Percentiles rank a stretch among this genome's conserved stretches.
phyloP scores from a whole-genome alignment of 169 alveolate species.

The Eimeria necatrix region DNA sequence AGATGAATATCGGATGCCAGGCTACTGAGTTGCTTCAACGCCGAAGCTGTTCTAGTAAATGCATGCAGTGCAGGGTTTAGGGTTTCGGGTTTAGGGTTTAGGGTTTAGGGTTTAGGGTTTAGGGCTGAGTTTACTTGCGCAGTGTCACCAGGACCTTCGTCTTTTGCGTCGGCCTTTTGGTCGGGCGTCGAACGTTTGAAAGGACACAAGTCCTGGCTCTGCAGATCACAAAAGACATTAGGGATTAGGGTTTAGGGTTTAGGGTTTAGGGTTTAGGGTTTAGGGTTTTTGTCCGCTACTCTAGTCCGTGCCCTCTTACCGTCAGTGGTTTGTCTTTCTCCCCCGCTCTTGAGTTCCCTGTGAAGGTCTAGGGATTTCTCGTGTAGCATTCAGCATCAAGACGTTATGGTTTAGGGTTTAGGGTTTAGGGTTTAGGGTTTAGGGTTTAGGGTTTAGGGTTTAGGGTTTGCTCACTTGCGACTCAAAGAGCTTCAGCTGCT shows the following conservation, averaged over 20 bases:
- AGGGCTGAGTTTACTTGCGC: not conserved
- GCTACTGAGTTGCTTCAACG: not conserved
- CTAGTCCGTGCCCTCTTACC: too few relatives aligned
- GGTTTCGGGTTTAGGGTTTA: conserved; percentile 62
- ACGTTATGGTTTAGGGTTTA: too few relatives aligned
- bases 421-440: not conserved
- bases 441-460: not conserved
- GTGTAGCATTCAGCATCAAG: not conserved
- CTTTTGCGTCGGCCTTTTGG: not conserved
- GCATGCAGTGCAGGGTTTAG: not conserved
- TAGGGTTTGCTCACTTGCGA: conserved; percentile 55
- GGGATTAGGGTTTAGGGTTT: conserved; percentile 49
- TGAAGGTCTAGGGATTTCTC: not conserved
- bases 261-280: conserved; percentile 26
- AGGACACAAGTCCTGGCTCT: too few relatives aligned
- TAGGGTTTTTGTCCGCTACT: too few relatives aligned
- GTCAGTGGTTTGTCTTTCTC: too few relatives aligned
- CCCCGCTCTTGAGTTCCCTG: too few relatives aligned
- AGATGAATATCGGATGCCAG: not conserved
- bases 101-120: conserved; percentile 50
- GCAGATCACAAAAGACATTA: too few relatives aligned
- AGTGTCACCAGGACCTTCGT: not conserved
- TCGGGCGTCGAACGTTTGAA: too few relatives aligned
- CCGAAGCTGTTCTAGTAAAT: not conserved
- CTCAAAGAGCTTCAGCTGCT: conserved; percentile 72